These are phyloP conservation scores for Kuraishia ogatae DNA, from an alignment of 805 yeast genomes.

Conservation along the genomic window DNA sequence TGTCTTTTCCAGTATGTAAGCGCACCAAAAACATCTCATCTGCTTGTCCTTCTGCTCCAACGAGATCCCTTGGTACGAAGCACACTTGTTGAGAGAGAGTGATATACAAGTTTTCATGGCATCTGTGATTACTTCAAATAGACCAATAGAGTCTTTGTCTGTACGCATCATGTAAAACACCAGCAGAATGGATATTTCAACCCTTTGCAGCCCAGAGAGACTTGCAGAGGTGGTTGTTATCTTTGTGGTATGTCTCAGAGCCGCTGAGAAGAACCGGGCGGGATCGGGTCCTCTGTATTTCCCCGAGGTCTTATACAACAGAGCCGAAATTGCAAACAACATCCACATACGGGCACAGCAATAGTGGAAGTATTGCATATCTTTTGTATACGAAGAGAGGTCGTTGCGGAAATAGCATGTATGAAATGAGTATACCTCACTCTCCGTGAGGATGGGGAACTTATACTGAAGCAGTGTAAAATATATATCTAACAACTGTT, in stretches of 20 bases:
- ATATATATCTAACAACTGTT: constrained; percentile 45
- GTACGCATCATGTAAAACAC: constrained; percentile 51
- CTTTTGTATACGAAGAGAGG: constrained; percentile 23
- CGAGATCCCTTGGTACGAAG: constrained; percentile 22
- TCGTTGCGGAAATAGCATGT: constrained; percentile 33
- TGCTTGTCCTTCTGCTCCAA: constrained; percentile 24
- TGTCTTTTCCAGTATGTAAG: constrained; percentile 52
- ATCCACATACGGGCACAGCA: constrained; percentile 49
- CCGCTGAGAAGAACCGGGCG: constrained; percentile 47
- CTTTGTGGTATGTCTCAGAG: constrained; percentile 43
- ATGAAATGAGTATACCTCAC: constrained; percentile 41
- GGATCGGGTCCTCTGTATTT: constrained; percentile 48
- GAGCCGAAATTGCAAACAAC: constrained; percentile 41
- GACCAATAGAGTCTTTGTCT: constrained; percentile 47
- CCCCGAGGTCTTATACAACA: constrained; percentile 46
- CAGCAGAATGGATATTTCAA: constrained; percentile 43
- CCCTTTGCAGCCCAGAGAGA: constrained; percentile 32
- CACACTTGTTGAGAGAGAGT: constrained; percentile 26
- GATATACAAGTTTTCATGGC: constrained; percentile 37
- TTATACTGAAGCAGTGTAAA: constrained; percentile 48
- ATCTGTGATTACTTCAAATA: constrained; percentile 45
- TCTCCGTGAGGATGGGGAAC: constrained; percentile 46
- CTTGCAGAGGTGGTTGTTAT: constrained; percentile 14
- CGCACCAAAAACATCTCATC: constrained; percentile 57
- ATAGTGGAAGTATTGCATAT: constrained; percentile 38